Conservation (phyloP, 2,329 filamentous ascomycete genomes). For the Rosellinia necatrix region DNA sequence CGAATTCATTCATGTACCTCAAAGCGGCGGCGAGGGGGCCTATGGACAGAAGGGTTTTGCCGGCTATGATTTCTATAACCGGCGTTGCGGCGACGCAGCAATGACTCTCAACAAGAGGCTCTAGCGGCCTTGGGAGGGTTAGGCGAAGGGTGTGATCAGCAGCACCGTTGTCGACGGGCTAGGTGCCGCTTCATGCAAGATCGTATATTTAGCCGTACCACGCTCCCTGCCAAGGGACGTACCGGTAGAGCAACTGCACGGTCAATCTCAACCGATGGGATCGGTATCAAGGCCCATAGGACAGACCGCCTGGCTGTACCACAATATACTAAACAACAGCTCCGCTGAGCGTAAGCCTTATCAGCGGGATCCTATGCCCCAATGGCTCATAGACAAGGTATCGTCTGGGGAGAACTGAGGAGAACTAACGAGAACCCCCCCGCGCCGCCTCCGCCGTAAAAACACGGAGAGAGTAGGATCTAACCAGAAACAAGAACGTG, state of each 20-base stretch:
- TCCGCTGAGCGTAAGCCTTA: neutral
- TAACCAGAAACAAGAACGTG: too few species aligned
- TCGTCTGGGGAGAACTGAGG: neutral
- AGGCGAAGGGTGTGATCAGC: conserved; percentile 9
- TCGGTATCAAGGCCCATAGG: neutral
- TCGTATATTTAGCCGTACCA: conserved; percentile 21
- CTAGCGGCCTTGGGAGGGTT: neutral
- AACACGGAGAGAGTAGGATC: too few species aligned
- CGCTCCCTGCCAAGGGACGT: neutral
- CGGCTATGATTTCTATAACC: neutral
- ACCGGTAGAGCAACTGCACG: neutral
- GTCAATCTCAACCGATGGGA: neutral
- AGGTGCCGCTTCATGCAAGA: neutral
- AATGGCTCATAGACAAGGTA: too few species aligned
- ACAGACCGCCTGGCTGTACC: too few species aligned
- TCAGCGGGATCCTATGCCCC: neutral
- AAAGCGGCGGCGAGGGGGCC: conserved; percentile 3
- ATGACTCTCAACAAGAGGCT: neutral
- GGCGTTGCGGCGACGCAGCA: neutral
- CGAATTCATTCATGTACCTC: neutral
- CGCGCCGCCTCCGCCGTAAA: too few species aligned
- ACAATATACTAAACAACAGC: too few species aligned
- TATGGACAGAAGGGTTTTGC: neutral
- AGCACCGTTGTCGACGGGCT: neutral
- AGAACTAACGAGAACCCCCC: neutral